Evolutionary conservation across 495 filamentous ascomycete species (phyloP).

Genomic region (Saxophila tyrrhenica): DNA sequence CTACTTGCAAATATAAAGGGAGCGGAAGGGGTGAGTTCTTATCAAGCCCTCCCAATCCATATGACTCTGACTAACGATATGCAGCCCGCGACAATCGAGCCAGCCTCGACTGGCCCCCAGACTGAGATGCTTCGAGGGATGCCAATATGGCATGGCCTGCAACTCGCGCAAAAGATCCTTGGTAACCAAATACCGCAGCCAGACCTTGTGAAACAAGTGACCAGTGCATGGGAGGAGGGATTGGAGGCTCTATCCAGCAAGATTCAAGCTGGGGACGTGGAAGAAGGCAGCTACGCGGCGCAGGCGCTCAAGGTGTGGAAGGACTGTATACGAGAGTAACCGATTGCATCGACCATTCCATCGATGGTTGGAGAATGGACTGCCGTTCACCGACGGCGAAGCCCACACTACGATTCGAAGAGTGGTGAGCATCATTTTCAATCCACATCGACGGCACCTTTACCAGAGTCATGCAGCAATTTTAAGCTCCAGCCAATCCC

Average conservation of each 20-base stretch:
- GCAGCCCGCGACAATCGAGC: constrained; percentile 6
- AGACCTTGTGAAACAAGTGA: constrained; percentile 5
- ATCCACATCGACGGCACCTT: too few relatives aligned
- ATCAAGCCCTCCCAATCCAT: neutral
- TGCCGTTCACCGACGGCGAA: too few relatives aligned
- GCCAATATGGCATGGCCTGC: constrained; percentile 15
- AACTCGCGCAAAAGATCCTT: constrained; percentile 12
- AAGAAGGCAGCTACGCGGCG: constrained; percentile 8
- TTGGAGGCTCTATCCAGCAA: constrained; percentile 8
- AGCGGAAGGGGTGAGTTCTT: neutral
- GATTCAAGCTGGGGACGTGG: constrained; percentile 3
- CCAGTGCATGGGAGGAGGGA: constrained; percentile 11
- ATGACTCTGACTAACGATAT: neutral
- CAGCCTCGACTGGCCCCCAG: constrained; percentile 6
- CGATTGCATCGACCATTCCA: too few relatives aligned
- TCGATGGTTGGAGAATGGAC: too few relatives aligned
- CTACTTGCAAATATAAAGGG: constrained; percentile 20
- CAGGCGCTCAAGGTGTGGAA: constrained; percentile 13
- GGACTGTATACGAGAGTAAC: constrained; percentile 1
- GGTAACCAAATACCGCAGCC: constrained; percentile 7
- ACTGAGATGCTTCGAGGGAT: constrained; percentile 13
- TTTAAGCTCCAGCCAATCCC: too few relatives aligned
- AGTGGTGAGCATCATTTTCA: too few relatives aligned
- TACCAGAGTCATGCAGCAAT: too few relatives aligned
- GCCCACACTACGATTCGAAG: too few relatives aligned